Percentiles rank a stretch among this genome's conserved stretches.
phyloP scores from a whole-genome alignment of 139 green algal genomes.

The Monoraphidium neglectum region DNA sequence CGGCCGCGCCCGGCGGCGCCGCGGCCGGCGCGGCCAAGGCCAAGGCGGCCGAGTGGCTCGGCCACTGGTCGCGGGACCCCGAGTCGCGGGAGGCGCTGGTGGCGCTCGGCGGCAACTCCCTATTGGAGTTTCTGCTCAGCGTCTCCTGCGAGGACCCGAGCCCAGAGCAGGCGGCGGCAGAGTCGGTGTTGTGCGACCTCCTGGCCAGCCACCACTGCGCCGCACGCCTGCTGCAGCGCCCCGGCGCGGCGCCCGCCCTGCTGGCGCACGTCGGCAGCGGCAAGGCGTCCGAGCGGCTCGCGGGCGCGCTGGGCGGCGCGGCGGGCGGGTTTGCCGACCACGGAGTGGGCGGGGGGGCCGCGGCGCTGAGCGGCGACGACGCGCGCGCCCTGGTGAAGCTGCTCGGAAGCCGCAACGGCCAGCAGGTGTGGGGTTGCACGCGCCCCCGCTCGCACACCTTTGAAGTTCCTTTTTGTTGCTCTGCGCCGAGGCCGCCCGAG shows the following conservation, averaged over 20 bases:
- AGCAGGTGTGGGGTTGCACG: not conserved
- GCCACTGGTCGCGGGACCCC: conserved; percentile 8
- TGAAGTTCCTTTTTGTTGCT: no score
- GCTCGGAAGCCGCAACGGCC: conserved; percentile 4
- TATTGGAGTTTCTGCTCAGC: conserved; percentile 56
- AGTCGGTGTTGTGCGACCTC: conserved; percentile 21
- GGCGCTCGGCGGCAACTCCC: conserved; percentile 35
- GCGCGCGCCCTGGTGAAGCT: not conserved
- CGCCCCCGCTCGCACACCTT: no score
- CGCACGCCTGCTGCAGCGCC: conserved; percentile 35
- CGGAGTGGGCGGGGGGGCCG: not conserved
- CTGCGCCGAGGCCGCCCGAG: no score
- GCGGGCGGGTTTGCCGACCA: not conserved
- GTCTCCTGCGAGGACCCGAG: conserved; percentile 14
- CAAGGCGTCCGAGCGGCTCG: conserved; percentile 11
- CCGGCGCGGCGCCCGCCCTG: conserved; percentile 42
- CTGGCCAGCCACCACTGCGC: conserved; percentile 11
- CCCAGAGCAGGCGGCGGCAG: conserved; percentile 24
- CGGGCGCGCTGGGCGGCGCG: conserved; percentile 13
- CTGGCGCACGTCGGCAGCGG: conserved; percentile 34
- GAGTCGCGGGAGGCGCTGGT: conserved; percentile 30
- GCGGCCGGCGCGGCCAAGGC: no score
- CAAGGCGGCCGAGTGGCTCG: not conserved
- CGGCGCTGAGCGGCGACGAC: not conserved
- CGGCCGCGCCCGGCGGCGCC: no score